Conservation (phyloP, 2,329 filamentous ascomycete genomes). For the Waltergamsia citrina region DNA sequence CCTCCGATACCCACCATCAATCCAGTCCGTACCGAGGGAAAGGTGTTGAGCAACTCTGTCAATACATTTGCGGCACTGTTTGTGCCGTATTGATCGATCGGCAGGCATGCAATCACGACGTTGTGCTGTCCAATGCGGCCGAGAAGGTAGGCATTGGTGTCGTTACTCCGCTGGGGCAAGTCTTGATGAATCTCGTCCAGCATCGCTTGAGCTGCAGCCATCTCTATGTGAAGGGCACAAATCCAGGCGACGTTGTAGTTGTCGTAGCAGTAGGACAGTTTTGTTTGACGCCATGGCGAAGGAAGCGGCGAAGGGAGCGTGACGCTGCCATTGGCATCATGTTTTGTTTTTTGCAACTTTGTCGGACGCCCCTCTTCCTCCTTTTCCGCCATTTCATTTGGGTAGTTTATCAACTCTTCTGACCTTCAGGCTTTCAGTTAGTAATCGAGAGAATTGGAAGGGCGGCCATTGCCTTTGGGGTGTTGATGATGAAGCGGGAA, state of each 20-base stretch:
- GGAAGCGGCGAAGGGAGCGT: too few relatives aligned
- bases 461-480: too few relatives aligned
- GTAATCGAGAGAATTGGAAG: too few relatives aligned
- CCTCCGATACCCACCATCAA: constrained; percentile 19
- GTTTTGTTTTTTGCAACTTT: too few relatives aligned
- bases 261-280: too few relatives aligned
- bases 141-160: constrained; percentile 8
- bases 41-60: constrained; percentile 6
- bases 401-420: too few relatives aligned
- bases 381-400: too few relatives aligned
- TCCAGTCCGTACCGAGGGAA: constrained; percentile 6
- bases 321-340: too few relatives aligned
- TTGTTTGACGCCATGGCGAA: too few relatives aligned
- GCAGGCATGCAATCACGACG: constrained; percentile 9
- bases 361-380: too few relatives aligned
- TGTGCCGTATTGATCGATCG: constrained; percentile 8
- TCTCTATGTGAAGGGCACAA: constrained; percentile 9
- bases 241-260: constrained; percentile 12
- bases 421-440: too few relatives aligned
- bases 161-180: background rate
- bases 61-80: constrained; percentile 7
- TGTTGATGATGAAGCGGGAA: too few relatives aligned
- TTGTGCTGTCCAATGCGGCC: constrained; percentile 8
- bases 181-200: constrained; percentile 8
- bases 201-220: constrained; percentile 9